phyloP scores from a whole-genome alignment of 1,284 basidiomycete genomes.

The Xerocomus cyaneibrunnescens region DNA sequence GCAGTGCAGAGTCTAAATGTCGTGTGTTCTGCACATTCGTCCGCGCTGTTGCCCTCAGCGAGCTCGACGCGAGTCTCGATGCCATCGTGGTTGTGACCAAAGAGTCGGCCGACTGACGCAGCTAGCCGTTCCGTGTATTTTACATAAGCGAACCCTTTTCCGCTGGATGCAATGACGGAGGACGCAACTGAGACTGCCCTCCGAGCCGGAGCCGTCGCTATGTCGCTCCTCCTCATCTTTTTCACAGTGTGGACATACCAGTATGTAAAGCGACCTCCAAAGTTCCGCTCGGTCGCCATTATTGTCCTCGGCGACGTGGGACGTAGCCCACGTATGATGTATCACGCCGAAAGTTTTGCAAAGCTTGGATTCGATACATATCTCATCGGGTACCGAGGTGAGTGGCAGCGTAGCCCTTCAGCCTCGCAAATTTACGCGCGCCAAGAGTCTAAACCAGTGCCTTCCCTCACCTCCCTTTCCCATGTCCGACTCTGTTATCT shows the following conservation, averaged over 20 bases:
- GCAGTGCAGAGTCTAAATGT: constrained; percentile 8
- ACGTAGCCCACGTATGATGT: constrained; percentile 97
- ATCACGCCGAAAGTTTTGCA: constrained; percentile 92
- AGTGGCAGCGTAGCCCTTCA: constrained; percentile 16
- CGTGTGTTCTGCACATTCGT: constrained; percentile 2
- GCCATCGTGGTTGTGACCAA: constrained; percentile 21
- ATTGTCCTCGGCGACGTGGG: constrained; percentile 96
- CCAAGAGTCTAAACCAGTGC: constrained; percentile 73
- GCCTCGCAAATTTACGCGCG: background rate
- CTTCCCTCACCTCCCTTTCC: constrained; percentile 63
- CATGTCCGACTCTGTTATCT: constrained; percentile 69
- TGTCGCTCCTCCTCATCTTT: constrained; percentile 9
- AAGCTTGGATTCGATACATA: constrained; percentile 78
- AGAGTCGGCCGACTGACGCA: background rate
- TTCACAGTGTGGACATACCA: constrained; percentile 22
- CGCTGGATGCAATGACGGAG: constrained; percentile 6
- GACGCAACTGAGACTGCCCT: background rate
- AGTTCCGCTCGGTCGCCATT: constrained; percentile 73
- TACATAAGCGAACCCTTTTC: constrained; percentile 20
- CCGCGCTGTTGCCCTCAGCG: constrained; percentile 17
- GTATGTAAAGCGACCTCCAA: constrained; percentile 38
- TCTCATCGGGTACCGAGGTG: constrained; percentile 87
- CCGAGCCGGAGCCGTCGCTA: constrained; percentile 6
- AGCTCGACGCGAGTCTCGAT: constrained; percentile 15
- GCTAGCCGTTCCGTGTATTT: constrained; percentile 2